Conservation (phyloP, 2,329 filamentous ascomycete species). For the Aspergillus sp. region DNA sequence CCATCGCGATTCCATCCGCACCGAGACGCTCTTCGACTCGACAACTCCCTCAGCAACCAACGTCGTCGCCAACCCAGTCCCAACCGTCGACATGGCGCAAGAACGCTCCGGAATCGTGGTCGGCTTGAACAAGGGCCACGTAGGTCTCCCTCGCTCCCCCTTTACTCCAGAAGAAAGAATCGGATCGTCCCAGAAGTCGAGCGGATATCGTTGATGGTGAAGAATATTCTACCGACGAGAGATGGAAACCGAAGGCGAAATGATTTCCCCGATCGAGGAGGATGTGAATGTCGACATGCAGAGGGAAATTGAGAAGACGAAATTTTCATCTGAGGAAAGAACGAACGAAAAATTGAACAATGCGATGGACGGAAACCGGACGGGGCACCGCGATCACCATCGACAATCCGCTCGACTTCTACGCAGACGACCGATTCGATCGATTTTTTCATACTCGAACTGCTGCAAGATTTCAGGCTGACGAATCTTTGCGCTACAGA, state of each 20-base stretch:
- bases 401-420: conserved; percentile 2
- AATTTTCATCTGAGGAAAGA: background rate
- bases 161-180: conserved; percentile 1
- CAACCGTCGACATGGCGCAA: conserved; percentile 49
- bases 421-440: background rate
- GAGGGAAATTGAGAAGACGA: background rate
- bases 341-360: background rate
- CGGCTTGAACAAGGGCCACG: conserved; percentile 66
- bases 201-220: conserved; percentile 3
- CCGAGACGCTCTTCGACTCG: conserved; percentile 23
- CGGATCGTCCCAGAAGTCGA: conserved; percentile 11
- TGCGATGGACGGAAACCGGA: background rate
- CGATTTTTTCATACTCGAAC: background rate
- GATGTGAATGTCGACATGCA: background rate
- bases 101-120: conserved; percentile 56
- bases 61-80: conserved; percentile 34
- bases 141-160: conserved; percentile 47
- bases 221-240: background rate
- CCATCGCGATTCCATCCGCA: conserved; percentile 24
- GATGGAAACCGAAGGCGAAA: background rate
- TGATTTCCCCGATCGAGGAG: background rate
- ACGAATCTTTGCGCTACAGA: conserved; percentile 56
- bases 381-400: too few species aligned
- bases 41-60: conserved; percentile 28
- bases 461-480: conserved; percentile 29